A percentile compares a stretch with the other conserved stretches of the same genome.
Conservation (phyloP, 1,139 yeast species). For the Debaryomycetaceae sp. region DNA sequence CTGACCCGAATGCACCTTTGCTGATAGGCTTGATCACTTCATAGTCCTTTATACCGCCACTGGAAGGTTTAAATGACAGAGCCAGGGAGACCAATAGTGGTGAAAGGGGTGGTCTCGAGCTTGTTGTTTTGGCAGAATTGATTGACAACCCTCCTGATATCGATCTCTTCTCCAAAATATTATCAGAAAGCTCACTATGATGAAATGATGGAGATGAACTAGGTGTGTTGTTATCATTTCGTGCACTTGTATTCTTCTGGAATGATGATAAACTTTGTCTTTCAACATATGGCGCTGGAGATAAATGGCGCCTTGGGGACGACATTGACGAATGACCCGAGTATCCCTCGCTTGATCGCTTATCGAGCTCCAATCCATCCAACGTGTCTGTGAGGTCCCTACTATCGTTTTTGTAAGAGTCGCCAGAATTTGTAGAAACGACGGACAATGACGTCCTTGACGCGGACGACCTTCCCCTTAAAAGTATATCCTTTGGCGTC, state of each 20-base stretch:
- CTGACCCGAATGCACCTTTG: slow-evolving; percentile 97
- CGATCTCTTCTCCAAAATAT: slow-evolving; percentile 11
- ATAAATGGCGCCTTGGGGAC: slow-evolving; percentile 53
- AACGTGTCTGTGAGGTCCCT: slow-evolving; percentile 27
- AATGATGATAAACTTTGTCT: slow-evolving; percentile 52
- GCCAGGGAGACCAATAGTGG: slow-evolving; percentile 72
- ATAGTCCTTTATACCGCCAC: slow-evolving; percentile 81
- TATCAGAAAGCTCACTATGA: slow-evolving; percentile 8
- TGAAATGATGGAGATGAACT: slow-evolving; percentile 38
- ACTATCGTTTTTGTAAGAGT: slow-evolving; percentile 12
- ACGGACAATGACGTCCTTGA: slow-evolving; percentile 19
- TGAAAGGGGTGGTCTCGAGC: slow-evolving; percentile 64
- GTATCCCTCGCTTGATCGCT: slow-evolving; percentile 11
- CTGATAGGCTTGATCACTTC: slow-evolving; percentile 91
- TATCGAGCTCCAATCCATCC: slow-evolving; percentile 25
- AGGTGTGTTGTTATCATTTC: slow-evolving; percentile 33
- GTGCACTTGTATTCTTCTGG: slow-evolving; percentile 43
- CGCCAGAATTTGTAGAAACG: slow-evolving; percentile 10
- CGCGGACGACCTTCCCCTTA: slow-evolving; percentile 25
- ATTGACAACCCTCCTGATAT: slow-evolving; percentile 12
- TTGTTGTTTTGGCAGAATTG: slow-evolving; percentile 12
- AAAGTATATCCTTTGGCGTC: slow-evolving; percentile 40
- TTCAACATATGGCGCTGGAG: slow-evolving; percentile 50
- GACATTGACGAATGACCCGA: slow-evolving; percentile 34
- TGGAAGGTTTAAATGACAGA: slow-evolving; percentile 42